Evolutionary conservation across 257 asterid species (phyloP).

Genomic region (Catharanthus roseus): DNA sequence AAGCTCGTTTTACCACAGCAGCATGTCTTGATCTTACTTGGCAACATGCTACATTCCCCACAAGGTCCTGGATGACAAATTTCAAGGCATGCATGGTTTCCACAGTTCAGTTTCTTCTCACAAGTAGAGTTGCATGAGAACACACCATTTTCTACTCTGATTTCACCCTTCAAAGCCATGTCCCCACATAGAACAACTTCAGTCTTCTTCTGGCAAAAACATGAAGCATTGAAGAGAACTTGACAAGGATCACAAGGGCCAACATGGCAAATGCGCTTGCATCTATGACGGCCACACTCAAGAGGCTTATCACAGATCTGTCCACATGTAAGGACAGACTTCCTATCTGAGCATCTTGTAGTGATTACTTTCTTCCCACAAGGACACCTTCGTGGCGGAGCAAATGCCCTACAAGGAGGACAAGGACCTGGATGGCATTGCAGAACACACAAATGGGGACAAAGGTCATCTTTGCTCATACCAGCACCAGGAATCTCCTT

Average conservation of each 20-base stretch:
- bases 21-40: conserved; percentile 62
- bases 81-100: conserved; percentile 69
- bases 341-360: conserved; percentile 89
- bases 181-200: conserved; percentile 78
- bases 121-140: conserved; percentile 71
- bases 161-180: conserved; percentile 71
- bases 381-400: conserved; percentile 79
- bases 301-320: conserved; percentile 79
- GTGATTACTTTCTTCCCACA: conserved; percentile 85
- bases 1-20: conserved; percentile 82
- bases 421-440: conserved; percentile 99
- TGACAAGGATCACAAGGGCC: conserved; percentile 86
- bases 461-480: conserved; percentile 61
- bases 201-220: conserved; percentile 75
- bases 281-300: conserved; percentile 75
- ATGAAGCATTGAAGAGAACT: conserved; percentile 66
- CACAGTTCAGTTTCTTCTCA: conserved; percentile 60
- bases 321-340: conserved; percentile 82
- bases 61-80: conserved; percentile 93
- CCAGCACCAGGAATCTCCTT: conserved; percentile 58
- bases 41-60: conserved; percentile 74
- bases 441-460: conserved; percentile 90
- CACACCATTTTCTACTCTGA: conserved; percentile 61
- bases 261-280: conserved; percentile 70
- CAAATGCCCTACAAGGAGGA: conserved; percentile 98